A percentile compares a stretch with the other conserved stretches of the same genome.
Evolutionary conservation across 257 asterid species (phyloP).

Genomic region (Petunia axillaris): DNA sequence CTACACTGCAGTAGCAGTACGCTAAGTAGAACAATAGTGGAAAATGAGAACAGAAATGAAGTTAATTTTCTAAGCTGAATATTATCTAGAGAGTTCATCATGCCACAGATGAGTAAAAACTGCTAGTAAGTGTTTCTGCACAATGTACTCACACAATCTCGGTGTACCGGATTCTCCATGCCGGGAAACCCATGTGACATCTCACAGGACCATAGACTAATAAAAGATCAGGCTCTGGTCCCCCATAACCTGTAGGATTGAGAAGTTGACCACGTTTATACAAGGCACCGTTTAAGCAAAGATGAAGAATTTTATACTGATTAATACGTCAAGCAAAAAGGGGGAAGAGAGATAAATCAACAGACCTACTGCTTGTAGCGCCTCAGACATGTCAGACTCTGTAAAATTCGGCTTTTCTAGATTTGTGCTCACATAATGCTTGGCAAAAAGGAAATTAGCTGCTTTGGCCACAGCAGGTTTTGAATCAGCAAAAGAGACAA

Average conservation of each 20-base stretch:
- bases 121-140: background rate
- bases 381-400: constrained; percentile 72
- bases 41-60: background rate
- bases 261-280: constrained; percentile 15
- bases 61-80: background rate
- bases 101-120: background rate
- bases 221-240: constrained; percentile 80
- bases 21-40: background rate
- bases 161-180: constrained; percentile 95
- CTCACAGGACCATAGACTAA: constrained; percentile 86
- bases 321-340: constrained; percentile 19
- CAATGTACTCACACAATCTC: constrained; percentile 79
- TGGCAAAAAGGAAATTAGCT: constrained; percentile 67
- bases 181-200: constrained; percentile 94
- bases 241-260: constrained; percentile 61
- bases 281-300: constrained; percentile 1
- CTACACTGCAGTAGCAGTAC: background rate
- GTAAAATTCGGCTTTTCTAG: constrained; percentile 55
- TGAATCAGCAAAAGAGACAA: constrained; percentile 72
- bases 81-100: background rate
- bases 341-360: constrained; percentile 27
- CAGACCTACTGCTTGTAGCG: constrained; percentile 71
- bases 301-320: constrained; percentile 8
- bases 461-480: constrained; percentile 88
- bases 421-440: constrained; percentile 46